phyloP scores from a whole-genome alignment of 345 rosid species.

The Heritiera fomes region DNA sequence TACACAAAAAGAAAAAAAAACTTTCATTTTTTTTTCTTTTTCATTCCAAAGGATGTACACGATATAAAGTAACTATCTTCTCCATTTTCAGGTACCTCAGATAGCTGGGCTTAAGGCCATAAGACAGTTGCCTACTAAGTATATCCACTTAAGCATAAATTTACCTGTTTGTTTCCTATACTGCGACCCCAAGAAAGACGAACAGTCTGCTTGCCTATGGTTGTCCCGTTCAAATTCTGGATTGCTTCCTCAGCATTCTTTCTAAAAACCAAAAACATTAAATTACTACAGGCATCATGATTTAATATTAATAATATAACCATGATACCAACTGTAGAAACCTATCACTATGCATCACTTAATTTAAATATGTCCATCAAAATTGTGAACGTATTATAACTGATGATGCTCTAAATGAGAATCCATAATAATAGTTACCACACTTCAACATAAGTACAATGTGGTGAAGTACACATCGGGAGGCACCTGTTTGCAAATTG shows the following conservation, averaged over 20 bases:
- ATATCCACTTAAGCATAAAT: not conserved
- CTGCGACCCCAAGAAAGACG: conserved; percentile 98
- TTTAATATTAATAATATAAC: not conserved
- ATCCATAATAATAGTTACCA: not conserved
- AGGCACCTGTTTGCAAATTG: conserved; percentile 72
- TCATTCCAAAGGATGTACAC: not conserved
- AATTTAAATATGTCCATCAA: not conserved
- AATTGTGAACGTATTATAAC: not conserved
- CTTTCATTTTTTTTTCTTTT: not conserved
- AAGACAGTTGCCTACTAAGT: not conserved
- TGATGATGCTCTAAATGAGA: not conserved
- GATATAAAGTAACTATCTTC: not conserved
- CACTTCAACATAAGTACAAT: conserved; percentile 9
- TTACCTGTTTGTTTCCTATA: conserved; percentile 82
- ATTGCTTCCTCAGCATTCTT: conserved; percentile 87
- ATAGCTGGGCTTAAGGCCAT: not conserved
- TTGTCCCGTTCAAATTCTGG: conserved; percentile 68
- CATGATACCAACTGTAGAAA: not conserved
- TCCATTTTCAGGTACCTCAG: not conserved
- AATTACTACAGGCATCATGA: conserved; percentile 6
- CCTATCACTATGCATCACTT: not conserved
- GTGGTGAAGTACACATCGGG: conserved; percentile 8
- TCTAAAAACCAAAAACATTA: conserved; percentile 42
- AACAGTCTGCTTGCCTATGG: conserved; percentile 85
- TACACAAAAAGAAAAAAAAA: too few species aligned